Evolutionary conservation across 495 filamentous ascomycete species (phyloP).

Genomic region (Aspergillus homomorphus): DNA sequence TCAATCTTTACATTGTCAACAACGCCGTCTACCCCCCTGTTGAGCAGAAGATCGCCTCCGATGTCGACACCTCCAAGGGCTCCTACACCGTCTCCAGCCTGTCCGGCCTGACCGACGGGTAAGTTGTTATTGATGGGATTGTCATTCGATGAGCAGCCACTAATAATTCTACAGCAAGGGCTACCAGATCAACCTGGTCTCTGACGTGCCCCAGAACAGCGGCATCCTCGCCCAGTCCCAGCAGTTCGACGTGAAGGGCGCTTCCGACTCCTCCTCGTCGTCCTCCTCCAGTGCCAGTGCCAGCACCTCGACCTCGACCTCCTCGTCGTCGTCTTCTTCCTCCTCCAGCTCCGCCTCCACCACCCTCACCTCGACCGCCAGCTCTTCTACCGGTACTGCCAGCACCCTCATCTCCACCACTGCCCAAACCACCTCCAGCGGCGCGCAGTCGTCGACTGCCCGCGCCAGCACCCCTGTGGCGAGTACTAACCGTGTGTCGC

Average conservation of each 20-base stretch:
- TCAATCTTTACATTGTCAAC: conserved; percentile 41
- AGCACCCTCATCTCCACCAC: conserved; percentile 7
- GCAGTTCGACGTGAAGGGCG: conserved; percentile 36
- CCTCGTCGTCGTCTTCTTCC: conserved; percentile 14
- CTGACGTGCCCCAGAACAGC: conserved; percentile 27
- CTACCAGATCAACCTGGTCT: conserved; percentile 42
- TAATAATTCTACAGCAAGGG: conserved; percentile 22
- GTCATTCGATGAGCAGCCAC: neutral
- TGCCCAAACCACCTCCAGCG: conserved; percentile 3
- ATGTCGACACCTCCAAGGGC: conserved; percentile 35
- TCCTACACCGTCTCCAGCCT: conserved; percentile 31
- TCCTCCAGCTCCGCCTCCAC: conserved; percentile 17
- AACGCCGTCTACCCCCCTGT: conserved; percentile 39
- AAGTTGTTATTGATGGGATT: conserved; percentile 2
- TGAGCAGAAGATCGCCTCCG: conserved; percentile 42
- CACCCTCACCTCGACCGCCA: conserved; percentile 12
- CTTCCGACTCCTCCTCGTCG: conserved; percentile 17
- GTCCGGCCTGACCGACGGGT: conserved; percentile 28
- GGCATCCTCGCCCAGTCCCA: conserved; percentile 43
- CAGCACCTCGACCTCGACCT: conserved; percentile 16
- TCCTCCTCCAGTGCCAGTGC: conserved; percentile 14
- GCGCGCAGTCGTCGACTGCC: neutral
- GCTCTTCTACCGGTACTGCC: conserved; percentile 10
- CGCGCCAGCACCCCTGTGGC: neutral
- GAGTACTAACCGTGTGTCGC: neutral